Percentiles rank a stretch among this genome's conserved stretches.
Evolutionary conservation across 306 rosid genomes (phyloP).

Genomic region (Corylus heterophylla): DNA sequence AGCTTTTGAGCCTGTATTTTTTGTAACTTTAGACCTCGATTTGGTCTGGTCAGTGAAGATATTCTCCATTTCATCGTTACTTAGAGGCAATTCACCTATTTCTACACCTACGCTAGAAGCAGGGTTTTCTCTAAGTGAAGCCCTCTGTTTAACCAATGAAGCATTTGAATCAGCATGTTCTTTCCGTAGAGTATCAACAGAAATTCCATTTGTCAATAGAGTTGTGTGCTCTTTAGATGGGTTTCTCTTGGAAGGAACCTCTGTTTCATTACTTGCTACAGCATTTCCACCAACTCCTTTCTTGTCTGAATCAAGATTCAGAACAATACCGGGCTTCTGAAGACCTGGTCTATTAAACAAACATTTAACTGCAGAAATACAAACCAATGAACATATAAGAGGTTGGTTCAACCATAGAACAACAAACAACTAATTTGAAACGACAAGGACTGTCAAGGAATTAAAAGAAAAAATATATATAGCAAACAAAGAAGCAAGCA

Average conservation of each 20-base stretch:
- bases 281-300: conserved; percentile 36
- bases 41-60: conserved; percentile 12
- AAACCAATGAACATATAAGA: conserved; percentile 39
- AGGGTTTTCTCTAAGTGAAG: conserved; percentile 33
- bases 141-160: conserved; percentile 19
- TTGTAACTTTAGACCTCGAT: conserved; percentile 3
- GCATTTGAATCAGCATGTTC: conserved; percentile 33
- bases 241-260: conserved; percentile 29
- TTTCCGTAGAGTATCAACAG: conserved; percentile 15
- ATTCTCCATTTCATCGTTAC: conserved; percentile 13
- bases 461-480: background rate
- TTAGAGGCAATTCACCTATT: conserved; percentile 17
- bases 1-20: conserved; percentile 22
- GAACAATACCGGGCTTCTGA: conserved; percentile 30
- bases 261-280: conserved; percentile 31
- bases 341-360: conserved; percentile 60
- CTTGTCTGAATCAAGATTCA: conserved; percentile 42
- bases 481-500: background rate
- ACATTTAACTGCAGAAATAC: conserved; percentile 65
- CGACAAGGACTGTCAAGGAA: background rate
- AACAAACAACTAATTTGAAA: conserved; percentile 13
- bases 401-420: conserved; percentile 20
- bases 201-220: conserved; percentile 20
- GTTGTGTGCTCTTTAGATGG: conserved; percentile 28
- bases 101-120: conserved; percentile 8